phyloP scores from a whole-genome alignment of 441 rosid species.

The Cnidoscolus chayamansa region DNA sequence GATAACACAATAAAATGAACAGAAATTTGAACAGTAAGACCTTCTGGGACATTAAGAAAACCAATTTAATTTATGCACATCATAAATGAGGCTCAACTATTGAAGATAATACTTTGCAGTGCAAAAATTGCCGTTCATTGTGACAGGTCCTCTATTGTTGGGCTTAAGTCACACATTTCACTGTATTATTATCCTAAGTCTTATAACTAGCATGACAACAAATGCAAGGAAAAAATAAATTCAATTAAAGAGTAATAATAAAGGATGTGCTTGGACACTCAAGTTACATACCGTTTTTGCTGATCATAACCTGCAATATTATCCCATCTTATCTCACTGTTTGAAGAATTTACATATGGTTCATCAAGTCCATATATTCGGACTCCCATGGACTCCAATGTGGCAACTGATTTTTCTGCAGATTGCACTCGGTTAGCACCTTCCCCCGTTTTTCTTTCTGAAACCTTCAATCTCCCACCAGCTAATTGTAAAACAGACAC shows the following conservation, averaged over 20 bases:
- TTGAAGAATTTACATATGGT: conserved; percentile 38
- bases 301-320: conserved; percentile 90
- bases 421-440: conserved; percentile 39
- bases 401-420: conserved; percentile 49
- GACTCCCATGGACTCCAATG: conserved; percentile 84
- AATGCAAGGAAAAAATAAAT: conserved; percentile 12
- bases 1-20: neutral
- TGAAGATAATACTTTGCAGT: neutral
- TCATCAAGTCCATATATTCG: conserved; percentile 75
- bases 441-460: conserved; percentile 40
- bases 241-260: conserved; percentile 6
- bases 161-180: neutral
- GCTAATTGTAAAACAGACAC: conserved; percentile 73
- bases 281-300: conserved; percentile 65
- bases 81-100: neutral
- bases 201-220: neutral
- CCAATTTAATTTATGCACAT: neutral
- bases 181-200: conserved; percentile 1
- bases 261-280: neutral
- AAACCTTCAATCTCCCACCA: conserved; percentile 41
- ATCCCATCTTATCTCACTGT: conserved; percentile 70
- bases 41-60: neutral
- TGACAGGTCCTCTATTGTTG: neutral
- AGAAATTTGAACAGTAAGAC: neutral
- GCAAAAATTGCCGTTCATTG: neutral